Evolutionary conservation across 352 stramenopile species (phyloP), one percentile per base, ranked within the genome.

Genomic region (Pythium apleroticum): DNA sequence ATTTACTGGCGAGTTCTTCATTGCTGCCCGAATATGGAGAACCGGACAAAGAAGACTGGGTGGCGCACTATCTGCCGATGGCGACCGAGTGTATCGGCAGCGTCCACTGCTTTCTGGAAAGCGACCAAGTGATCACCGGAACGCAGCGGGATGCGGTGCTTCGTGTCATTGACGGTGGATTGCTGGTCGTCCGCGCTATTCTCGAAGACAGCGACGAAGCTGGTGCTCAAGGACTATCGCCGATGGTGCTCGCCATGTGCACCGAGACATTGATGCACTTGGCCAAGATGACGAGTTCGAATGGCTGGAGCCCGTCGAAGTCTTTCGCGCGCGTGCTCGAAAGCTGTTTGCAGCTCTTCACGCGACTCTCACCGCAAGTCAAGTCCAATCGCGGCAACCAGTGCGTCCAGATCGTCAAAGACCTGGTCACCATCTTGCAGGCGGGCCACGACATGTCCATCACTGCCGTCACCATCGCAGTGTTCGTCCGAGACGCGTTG

Each of bases 61-160:
- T 89, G 4, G 68, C 70, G 5, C 82, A 80, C 50, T 88, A 89
- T 46, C 58, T 93, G 14, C 74, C 75, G 0, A 80, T 91, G 63
- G 80, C 75, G 27, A 80, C 88, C 30, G 78, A 93, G 63, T 93
- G 80, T 54, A 83, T 82, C 43, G 80, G 84, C 11, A 86, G 81
- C 1, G 64, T 88, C 28, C 63, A 90, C 19, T 71, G 88, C n/a
- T 66, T 90, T 19, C 50, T 89, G 3, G 60, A 65, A 1, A 73
- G 59, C 30, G 39, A 37, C 5, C 24, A 52, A 39, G 52, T 50
- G 14, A 35, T 58, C n/a, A 65, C 57, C 14, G 28, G 22, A 19
- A 60, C 74, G 3, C 68, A 63, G 30, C 57, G 72, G 53, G 14
- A 71, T 12, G 77, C 71, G 4, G 74, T 90, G 52, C 49, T 87